Base-by-base conservation (phyloP, 768 basidiomycete genomes). In the Imleria badia region DNA sequence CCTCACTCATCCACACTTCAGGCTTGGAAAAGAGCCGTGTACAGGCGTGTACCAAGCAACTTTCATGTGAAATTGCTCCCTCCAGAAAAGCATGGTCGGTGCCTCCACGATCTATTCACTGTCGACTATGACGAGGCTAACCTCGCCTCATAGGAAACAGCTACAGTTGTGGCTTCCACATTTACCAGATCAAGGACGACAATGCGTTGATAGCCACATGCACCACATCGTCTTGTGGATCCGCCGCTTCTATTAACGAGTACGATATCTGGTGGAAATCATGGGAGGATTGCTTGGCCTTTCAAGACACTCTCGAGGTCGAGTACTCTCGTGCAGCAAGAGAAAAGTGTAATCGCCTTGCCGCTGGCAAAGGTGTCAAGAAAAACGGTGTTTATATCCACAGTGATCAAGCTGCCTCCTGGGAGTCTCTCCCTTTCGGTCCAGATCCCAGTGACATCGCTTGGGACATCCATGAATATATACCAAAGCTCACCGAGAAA, bases 221-320 rank as follows among this genome's bases (percentile, higher is more conserved):
- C 12, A 47, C 60, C 3, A 56, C 55, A 13, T 61, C 71, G 9
- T 81, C 80, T 22, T 56, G 71, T 29, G 75, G 68, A 20, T 77
- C 78, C 6, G 50, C 64, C 31, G 63, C 61, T 17, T 72, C 71
- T 2, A 54, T 71, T 43, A 62, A 68, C 10, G 83, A 83, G 53
- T 92, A 93, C 63, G 85, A 87, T 14, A 76, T 93, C 35, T 90
- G 87, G 82, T 77, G 91, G 26, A 75, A 79, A 43, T n/a, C n/a
- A n/a, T 93, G 91, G 91, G 91, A 91, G 53, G 91, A 93, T 61
- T 91, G 88, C 54, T 73, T 93, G 11, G 81, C 76, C 74, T 85
- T 91, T 62, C 91, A 93, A 66, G 83, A 86, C 40, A 70, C 72
- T 2, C 73, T 93, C 11, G 89, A 91, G 68, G 57, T 65, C 15